Conservation (phyloP, 164 flowering plant genomes). For the Vitis amurensis region DNA sequence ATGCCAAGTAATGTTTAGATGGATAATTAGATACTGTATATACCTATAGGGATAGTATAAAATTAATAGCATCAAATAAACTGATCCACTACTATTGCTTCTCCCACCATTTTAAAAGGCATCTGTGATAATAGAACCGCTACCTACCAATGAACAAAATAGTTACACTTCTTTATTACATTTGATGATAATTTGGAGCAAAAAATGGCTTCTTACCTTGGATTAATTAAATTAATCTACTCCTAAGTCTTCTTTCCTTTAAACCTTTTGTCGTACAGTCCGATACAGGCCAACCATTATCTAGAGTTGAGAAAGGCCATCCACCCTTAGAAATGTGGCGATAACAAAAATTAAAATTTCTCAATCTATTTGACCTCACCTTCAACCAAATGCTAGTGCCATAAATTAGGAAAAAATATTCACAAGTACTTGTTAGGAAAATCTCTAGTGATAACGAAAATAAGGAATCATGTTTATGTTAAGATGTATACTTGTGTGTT, state of each 20-base stretch:
- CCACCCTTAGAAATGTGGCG: conserved; percentile 52
- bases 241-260: conserved; percentile 16
- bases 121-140: conserved; percentile 30
- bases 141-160: conserved; percentile 22
- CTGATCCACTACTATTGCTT: conserved; percentile 25
- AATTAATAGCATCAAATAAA: conserved; percentile 48
- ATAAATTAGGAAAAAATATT: background rate
- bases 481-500: conserved; percentile 27
- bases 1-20: too few species aligned
- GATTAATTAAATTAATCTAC: too few species aligned
- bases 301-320: conserved; percentile 57
- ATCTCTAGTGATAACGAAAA: too few species aligned
- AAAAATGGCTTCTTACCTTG: too few species aligned
- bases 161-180: too few species aligned
- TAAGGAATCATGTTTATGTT: too few species aligned
- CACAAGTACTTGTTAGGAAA: too few species aligned
- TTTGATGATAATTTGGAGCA: too few species aligned
- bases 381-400: conserved; percentile 9
- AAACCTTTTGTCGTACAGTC: conserved; percentile 51
- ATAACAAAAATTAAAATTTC: conserved; percentile 30
- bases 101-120: conserved; percentile 38
- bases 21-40: too few species aligned
- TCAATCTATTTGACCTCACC: conserved; percentile 29
- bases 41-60: conserved; percentile 50
- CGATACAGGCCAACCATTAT: conserved; percentile 54